phyloP scores from a whole-genome alignment of 225 moss, liverwort and hornwort genomes.

The Sphagnum tenellum region DNA sequence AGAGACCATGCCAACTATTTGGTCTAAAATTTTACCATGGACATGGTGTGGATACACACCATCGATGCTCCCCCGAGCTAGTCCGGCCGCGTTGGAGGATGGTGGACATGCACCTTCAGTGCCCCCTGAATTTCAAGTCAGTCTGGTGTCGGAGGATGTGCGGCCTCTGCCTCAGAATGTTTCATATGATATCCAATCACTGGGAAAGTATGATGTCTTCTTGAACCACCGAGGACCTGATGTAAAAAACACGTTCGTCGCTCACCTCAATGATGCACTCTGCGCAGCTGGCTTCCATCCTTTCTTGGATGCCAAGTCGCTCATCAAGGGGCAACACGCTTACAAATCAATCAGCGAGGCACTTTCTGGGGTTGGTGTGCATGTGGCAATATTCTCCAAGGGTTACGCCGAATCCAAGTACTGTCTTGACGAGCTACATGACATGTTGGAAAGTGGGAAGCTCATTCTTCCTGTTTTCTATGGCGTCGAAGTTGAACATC shows the following conservation, averaged over 20 bases:
- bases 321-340: neutral
- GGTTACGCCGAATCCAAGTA: constrained; percentile 9
- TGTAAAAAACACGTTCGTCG: constrained; percentile 4
- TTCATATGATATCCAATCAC: no score
- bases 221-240: constrained; percentile 6
- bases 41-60: no score
- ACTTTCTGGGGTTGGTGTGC: constrained; percentile 1
- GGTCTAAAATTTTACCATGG: no score
- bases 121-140: no score
- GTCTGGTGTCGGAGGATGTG: no score
- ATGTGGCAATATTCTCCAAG: constrained; percentile 11
- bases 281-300: neutral
- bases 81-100: no score
- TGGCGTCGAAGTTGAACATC: constrained; percentile 1
- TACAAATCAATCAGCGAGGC: constrained; percentile 2
- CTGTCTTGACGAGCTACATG: constrained; percentile 7
- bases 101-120: no score
- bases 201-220: constrained; percentile 1
- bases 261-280: neutral
- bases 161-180: no score
- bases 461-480: constrained; percentile 10
- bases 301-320: constrained; percentile 3
- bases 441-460: constrained; percentile 3
- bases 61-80: no score
- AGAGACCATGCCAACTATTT: no score